These are phyloP conservation scores for Priceomyces melissophilus DNA, from an alignment of 805 yeast genomes.

Conservation along the genomic window DNA sequence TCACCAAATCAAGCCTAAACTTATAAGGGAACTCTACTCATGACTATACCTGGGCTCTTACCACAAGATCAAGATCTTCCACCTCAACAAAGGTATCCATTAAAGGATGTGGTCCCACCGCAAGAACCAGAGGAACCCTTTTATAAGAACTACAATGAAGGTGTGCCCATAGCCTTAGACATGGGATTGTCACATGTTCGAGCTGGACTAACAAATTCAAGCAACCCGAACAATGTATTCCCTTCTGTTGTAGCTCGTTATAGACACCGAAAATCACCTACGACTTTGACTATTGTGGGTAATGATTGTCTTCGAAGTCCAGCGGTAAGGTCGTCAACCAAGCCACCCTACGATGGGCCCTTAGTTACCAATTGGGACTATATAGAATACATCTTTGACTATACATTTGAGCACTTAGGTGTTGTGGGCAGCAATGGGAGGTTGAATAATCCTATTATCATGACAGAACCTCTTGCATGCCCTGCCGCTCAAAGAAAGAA, in stretches of 20 bases:
- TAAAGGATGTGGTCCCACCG: slow-evolving; percentile 41
- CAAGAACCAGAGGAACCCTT: slow-evolving; percentile 41
- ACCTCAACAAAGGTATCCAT: slow-evolving; percentile 40
- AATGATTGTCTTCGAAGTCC: slow-evolving; percentile 75
- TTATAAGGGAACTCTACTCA: background rate
- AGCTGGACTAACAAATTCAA: slow-evolving; percentile 52
- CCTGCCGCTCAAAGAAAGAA: slow-evolving; percentile 67
- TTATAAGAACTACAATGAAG: slow-evolving; percentile 43
- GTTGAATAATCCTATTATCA: slow-evolving; percentile 73
- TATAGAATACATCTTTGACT: slow-evolving; percentile 78
- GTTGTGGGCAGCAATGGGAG: slow-evolving; percentile 46
- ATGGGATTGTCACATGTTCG: slow-evolving; percentile 65
- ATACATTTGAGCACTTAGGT: slow-evolving; percentile 74
- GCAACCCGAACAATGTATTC: slow-evolving; percentile 57
- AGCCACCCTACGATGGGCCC: slow-evolving; percentile 84
- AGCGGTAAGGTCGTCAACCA: slow-evolving; percentile 61
- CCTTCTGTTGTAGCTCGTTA: slow-evolving; percentile 68
- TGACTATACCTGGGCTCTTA: slow-evolving; percentile 1
- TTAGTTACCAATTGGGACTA: slow-evolving; percentile 91
- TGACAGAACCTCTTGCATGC: slow-evolving; percentile 75
- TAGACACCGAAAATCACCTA: slow-evolving; percentile 70
- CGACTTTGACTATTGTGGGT: slow-evolving; percentile 71
- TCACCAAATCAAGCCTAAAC: background rate
- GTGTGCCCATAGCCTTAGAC: slow-evolving; percentile 83
- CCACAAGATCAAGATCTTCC: slow-evolving; percentile 23